phyloP scores from a whole-genome alignment of 345 rosid genomes.

The Populus ilicifolia region DNA sequence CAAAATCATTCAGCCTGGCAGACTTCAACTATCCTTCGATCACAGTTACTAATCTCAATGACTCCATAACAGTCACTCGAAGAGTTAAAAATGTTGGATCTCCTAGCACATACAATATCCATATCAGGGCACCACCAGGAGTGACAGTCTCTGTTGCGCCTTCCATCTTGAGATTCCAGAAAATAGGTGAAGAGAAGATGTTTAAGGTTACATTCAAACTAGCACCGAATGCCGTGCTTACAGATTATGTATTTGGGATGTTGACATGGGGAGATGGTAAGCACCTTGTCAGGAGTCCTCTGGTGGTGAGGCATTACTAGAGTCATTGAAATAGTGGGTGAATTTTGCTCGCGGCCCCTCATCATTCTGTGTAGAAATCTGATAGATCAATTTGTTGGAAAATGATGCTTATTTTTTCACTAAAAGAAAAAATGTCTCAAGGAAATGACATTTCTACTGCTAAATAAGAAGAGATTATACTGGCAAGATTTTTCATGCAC shows the following conservation, averaged over 20 bases:
- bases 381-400: neutral
- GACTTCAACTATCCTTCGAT: slow-evolving; percentile 60
- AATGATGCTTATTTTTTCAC: neutral
- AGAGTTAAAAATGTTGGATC: slow-evolving; percentile 48
- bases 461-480: neutral
- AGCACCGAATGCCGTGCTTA: neutral
- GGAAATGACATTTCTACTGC: neutral
- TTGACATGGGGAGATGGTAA: slow-evolving; percentile 48
- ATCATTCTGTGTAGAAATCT: slow-evolving; percentile 1
- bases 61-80: slow-evolving; percentile 20
- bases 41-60: slow-evolving; percentile 25
- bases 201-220: slow-evolving; percentile 32
- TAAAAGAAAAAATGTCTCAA: neutral
- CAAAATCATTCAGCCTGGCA: slow-evolving; percentile 13
- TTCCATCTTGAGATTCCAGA: slow-evolving; percentile 24
- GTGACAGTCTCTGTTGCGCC: slow-evolving; percentile 35
- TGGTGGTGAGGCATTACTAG: slow-evolving; percentile 12
- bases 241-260: slow-evolving; percentile 32
- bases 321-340: neutral
- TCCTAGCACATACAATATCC: slow-evolving; percentile 30
- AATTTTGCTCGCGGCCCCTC: neutral
- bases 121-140: slow-evolving; percentile 29
- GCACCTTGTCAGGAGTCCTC: slow-evolving; percentile 46
- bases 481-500: neutral
- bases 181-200: slow-evolving; percentile 36